Percentiles rank a stretch among this genome's conserved stretches.
Evolutionary conservation across 805 yeast species (phyloP).

Genomic region (Candida methanosorbosa): DNA sequence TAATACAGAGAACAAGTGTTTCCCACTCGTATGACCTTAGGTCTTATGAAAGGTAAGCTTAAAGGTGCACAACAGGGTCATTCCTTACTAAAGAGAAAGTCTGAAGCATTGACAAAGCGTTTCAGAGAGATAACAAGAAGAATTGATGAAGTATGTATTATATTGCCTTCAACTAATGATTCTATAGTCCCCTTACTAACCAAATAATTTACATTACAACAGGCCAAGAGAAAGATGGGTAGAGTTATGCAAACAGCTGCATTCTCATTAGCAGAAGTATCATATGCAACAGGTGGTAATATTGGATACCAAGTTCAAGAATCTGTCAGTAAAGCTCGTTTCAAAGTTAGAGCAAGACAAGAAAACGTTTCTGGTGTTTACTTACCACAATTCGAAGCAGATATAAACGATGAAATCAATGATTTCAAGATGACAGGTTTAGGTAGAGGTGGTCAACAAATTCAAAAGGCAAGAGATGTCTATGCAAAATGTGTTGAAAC

Average conservation of each 20-base stretch:
- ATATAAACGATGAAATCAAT: conserved; percentile 74
- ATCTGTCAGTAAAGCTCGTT: conserved; percentile 82
- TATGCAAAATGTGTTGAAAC: conserved; percentile 97
- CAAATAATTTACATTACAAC: too few species aligned
- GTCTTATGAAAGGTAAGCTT: conserved; percentile 88
- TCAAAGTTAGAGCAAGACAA: conserved; percentile 83
- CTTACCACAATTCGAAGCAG: conserved; percentile 86
- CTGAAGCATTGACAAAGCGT: conserved; percentile 93
- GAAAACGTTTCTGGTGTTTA: conserved; percentile 96
- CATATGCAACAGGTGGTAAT: conserved; percentile 95
- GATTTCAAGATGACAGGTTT: conserved; percentile 95
- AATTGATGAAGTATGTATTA: conserved; percentile 60
- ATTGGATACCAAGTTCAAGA: conserved; percentile 95
- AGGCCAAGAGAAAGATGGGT: conserved; percentile 93
- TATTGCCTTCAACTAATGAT: too few species aligned
- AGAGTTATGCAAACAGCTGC: conserved; percentile 98
- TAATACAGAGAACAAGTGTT: conserved; percentile 91
- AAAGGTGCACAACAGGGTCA: conserved; percentile 98
- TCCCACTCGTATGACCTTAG: conserved; percentile 96
- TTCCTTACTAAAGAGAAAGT: conserved; percentile 84
- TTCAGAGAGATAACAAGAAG: conserved; percentile 92
- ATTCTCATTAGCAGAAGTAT: conserved; percentile 92
- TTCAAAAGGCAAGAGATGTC: conserved; percentile 86
- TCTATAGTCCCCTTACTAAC: background rate
- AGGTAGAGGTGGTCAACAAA: conserved; percentile 98